Percentiles rank a stretch among this genome's conserved stretches.
These are phyloP conservation scores for Austroboletus niveus DNA, from an alignment of 1,284 basidiomycete genomes.

Conservation along the genomic window DNA sequence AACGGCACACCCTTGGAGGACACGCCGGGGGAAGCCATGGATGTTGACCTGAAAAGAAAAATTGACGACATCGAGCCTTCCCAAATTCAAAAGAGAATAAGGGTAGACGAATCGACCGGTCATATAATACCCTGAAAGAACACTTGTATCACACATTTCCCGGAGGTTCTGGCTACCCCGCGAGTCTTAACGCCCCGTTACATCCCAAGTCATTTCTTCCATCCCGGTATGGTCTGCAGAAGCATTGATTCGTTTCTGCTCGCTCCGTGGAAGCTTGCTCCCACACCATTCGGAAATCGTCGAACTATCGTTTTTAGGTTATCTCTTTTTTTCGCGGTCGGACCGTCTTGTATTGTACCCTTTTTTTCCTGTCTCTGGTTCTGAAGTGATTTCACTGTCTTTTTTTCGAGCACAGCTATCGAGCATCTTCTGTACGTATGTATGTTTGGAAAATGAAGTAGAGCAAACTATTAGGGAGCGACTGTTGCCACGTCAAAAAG, in stretches of 20 bases:
- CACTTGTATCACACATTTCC: conserved; percentile 12
- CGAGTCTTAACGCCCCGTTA: conserved; percentile 22
- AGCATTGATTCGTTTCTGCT: conserved; percentile 27
- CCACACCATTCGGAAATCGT: conserved; percentile 29
- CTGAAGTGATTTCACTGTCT: conserved; percentile 12
- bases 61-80: conserved; percentile 33
- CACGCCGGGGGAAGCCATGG: conserved; percentile 25
- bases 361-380: conserved; percentile 17
- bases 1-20: conserved; percentile 32
- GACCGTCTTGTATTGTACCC: conserved; percentile 36
- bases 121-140: conserved; percentile 33
- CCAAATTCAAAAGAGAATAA: conserved; percentile 39
- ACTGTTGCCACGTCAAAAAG: conserved; percentile 28
- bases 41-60: conserved; percentile 38
- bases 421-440: conserved; percentile 28
- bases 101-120: conserved; percentile 32
- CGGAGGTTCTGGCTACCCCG: conserved; percentile 25
- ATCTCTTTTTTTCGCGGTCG: conserved; percentile 29
- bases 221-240: conserved; percentile 32
- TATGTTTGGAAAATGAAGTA: conserved; percentile 31
- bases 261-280: conserved; percentile 29
- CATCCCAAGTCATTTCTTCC: conserved; percentile 21
- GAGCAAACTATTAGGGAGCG: not conserved
- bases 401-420: conserved; percentile 29
- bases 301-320: conserved; percentile 35